Evolutionary conservation across 2,329 filamentous ascomycete genomes (phyloP), one percentile per base, ranked within the genome.

Genomic region (Botrytis aclada): DNA sequence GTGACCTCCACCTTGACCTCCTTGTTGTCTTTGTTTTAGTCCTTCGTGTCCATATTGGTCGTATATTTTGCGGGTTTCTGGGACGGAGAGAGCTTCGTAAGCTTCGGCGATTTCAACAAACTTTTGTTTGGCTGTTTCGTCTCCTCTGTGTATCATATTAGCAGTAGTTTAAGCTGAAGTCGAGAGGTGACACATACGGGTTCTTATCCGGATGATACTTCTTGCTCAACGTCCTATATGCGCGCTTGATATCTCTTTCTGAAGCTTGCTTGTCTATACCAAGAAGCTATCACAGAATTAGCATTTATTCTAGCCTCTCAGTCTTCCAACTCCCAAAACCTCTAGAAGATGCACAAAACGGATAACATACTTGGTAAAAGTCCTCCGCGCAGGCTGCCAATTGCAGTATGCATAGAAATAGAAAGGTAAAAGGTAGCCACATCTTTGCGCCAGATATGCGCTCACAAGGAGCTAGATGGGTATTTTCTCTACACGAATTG

Each of bases 181-280:
- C 7, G n/a, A 61, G 22, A 20, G 67, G 65, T 63, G 72, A 69
- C 25, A 84, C 92, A 79, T 88, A 96, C 92, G 95, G 94, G 79
- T 98, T 98, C 88, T 99, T 99, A 83, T 99, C 96, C 5, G 96
- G 96, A 81, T 99, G 96, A 82, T 88, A 98, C 82, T 97, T 97
- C 83, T 98, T 98, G 85, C 93, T 97, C 18, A 99, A 86, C 74
- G 90, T 91, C 74, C 95, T 90, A 83, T 99, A 99, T 34, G 96
- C 95, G 63, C 93, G 92, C 83, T 99, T 99, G 81, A 99, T 92
- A 79, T 98, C 92, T 80, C 91, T 90, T 71, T 97, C 94, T 64
- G 89, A 91, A 25, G 95, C 95, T 74, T 91, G 86, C 80, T 89
- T 94, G 80, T 91, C 88, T 76, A 99, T 84, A 71, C 92, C 94